Evolutionary conservation across 495 filamentous ascomycete genomes (phyloP), one percentile per base, ranked within the genome.

Genomic region (Jackrogersella multiformis): DNA sequence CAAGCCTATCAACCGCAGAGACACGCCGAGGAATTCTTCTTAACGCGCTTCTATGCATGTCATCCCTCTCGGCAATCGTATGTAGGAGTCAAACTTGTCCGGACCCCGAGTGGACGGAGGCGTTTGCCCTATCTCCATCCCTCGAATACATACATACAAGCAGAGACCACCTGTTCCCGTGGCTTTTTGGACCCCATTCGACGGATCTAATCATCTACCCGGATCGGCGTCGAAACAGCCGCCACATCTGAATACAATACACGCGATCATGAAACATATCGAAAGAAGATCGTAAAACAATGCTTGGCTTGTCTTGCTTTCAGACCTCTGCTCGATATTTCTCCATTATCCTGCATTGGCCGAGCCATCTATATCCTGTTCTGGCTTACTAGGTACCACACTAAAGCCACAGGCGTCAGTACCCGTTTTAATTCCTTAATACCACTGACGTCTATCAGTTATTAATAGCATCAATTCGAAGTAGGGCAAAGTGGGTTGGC

Each of bases 191-290:
- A 65, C 67, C 67, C 67, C 67, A 66, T 61, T 38, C 26, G 9
- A n/a, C 41, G 38, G 35, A 64, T 61, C 52, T 23, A n/a, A n/a
- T 36, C 21, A 41, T 41, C 45, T 24, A 32, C 41, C 62, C 61
- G 67, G 61, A 62, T 58, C 67, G 51, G 44, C 32, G 53, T 66
- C 36, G 41, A 70, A 66, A 66, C 36, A 65, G 52, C 61, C 67
- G 67, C 67, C 45, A 57, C 61, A 64, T 64, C 56, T 70, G 8
- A 46, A 61, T 51, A 57, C 38, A 46, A 61, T 51, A 57, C 38
- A 70, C 61, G 61, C 56, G 56, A 62, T 65, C 52, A 66, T 70
- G 67, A 70, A 70, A 70, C 67, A 62, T 70, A 66, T 64, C 53
- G 32, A 46, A 26, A 24, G 2, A 69, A 38, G 61, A 60, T 30